Conservation (phyloP, 331 rosid species). For the Erythrophleum ivorense region DNA sequence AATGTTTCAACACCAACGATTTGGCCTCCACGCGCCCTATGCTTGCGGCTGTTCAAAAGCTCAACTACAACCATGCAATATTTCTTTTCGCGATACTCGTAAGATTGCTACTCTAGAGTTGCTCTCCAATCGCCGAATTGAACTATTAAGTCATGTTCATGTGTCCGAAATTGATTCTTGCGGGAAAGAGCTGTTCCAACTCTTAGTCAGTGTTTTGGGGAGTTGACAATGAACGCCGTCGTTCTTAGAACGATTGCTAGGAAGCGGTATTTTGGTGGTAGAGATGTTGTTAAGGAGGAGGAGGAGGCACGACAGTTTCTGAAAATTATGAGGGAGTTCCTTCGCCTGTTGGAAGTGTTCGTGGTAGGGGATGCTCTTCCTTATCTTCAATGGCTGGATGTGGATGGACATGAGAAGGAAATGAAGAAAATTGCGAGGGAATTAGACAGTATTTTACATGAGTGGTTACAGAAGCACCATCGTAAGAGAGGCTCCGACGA, state of each 20-base stretch:
- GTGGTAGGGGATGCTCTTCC: conserved; percentile 50
- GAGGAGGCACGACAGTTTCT: conserved; percentile 23
- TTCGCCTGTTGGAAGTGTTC: conserved; percentile 28
- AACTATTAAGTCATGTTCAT: conserved; percentile 5
- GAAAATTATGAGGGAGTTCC: conserved; percentile 13
- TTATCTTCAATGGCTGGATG: conserved; percentile 45
- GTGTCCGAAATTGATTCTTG: not conserved
- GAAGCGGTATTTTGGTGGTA: conserved; percentile 1
- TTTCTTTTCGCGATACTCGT: conserved; percentile 9
- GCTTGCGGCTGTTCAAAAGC: not conserved
- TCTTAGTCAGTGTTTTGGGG: conserved; percentile 15
- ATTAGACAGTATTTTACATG: conserved; percentile 25
- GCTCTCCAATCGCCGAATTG: conserved; percentile 30
- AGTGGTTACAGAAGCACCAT: conserved; percentile 50
- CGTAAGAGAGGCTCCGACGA: conserved; percentile 1
- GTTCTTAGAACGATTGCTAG: conserved; percentile 16
- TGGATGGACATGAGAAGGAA: conserved; percentile 42
- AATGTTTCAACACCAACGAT: conserved; percentile 35
- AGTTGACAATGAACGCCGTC: not conserved
- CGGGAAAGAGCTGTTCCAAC: not conserved
- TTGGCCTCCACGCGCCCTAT: not conserved
- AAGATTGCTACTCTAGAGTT: conserved; percentile 6
- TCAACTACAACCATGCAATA: conserved; percentile 36
- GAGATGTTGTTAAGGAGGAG: not conserved
- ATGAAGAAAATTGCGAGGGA: conserved; percentile 40